Percentiles rank a stretch among this genome's conserved stretches.
These are phyloP conservation scores for Kwoniella bestiolae DNA, from an alignment of 768 basidiomycete genomes.

Conservation along the genomic window DNA sequence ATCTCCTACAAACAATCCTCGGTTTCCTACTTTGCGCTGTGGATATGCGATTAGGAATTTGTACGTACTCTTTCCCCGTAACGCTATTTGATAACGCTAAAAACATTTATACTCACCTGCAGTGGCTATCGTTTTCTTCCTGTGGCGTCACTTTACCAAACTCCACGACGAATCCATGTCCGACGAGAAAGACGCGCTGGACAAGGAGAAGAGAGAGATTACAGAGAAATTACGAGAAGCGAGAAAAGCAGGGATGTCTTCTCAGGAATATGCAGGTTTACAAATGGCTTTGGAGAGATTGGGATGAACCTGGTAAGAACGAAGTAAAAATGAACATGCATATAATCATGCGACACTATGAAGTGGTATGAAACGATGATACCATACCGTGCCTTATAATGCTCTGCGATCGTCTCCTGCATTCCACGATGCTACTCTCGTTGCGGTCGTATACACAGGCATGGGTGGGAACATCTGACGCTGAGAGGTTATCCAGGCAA, in stretches of 20 bases:
- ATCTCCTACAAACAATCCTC: slow-evolving; percentile 53
- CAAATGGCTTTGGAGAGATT: slow-evolving; percentile 22
- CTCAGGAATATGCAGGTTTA: slow-evolving; percentile 3
- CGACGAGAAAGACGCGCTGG: slow-evolving; percentile 32
- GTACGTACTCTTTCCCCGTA: slow-evolving; percentile 26
- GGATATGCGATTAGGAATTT: slow-evolving; percentile 47
- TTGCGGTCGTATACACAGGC: slow-evolving; percentile 2
- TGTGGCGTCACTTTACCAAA: slow-evolving; percentile 48
- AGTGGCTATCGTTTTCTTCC: slow-evolving; percentile 50
- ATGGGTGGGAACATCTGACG: slow-evolving; percentile 15
- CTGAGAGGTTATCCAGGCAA: background rate
- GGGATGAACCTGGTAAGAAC: background rate
- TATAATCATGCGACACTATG: too few species aligned
- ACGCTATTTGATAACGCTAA: background rate
- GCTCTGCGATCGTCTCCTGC: slow-evolving; percentile 1
- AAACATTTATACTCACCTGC: background rate
- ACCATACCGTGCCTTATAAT: too few species aligned
- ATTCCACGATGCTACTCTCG: slow-evolving; percentile 8
- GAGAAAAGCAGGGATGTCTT: slow-evolving; percentile 31
- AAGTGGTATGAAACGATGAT: too few species aligned
- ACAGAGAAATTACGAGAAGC: slow-evolving; percentile 36
- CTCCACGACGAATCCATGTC: slow-evolving; percentile 31
- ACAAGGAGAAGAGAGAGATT: slow-evolving; percentile 47
- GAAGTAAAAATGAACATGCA: background rate
- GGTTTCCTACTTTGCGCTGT: slow-evolving; percentile 51